A percentile compares a stretch with the other conserved stretches of the same genome.
Evolutionary conservation across 2,329 filamentous ascomycete species (phyloP).

Genomic region (Colletotrichum cordylinicola): DNA sequence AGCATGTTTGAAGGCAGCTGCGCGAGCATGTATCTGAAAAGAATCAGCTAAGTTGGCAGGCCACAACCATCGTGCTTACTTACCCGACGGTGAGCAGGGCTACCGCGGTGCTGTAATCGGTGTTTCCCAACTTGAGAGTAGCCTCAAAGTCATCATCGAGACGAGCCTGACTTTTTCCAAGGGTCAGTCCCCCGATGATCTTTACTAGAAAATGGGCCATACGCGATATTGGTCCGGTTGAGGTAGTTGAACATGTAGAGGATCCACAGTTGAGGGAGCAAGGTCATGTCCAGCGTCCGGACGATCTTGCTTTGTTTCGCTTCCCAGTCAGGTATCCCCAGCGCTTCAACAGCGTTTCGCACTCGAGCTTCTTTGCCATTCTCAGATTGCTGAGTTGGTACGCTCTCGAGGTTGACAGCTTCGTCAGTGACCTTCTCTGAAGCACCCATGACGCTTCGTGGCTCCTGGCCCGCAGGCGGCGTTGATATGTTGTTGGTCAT

Average conservation of each 20-base stretch:
- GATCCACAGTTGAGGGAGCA: conserved; percentile 26
- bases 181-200: not conserved
- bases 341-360: not conserved
- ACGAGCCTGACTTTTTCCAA: conserved; percentile 23
- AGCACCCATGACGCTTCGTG: not conserved
- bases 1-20: conserved; percentile 67
- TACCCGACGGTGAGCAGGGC: conserved; percentile 29
- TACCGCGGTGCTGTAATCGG: conserved; percentile 28
- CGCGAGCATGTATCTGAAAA: conserved; percentile 60
- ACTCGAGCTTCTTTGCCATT: not conserved
- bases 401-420: not conserved
- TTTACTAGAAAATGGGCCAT: not conserved
- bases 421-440: not conserved
- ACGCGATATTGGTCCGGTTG: conserved; percentile 25
- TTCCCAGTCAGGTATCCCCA: conserved; percentile 4
- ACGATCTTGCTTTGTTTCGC: conserved; percentile 21
- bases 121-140: conserved; percentile 26
- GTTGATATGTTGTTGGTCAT: not conserved
- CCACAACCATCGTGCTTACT: not conserved
- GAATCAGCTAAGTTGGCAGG: not conserved
- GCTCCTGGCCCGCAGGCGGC: not conserved
- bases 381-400: not conserved
- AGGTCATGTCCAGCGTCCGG: conserved; percentile 23
- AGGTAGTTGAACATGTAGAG: conserved; percentile 28
- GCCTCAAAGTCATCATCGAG: conserved; percentile 24